phyloP scores from a whole-genome alignment of 2,329 filamentous ascomycete species.

The Cladophialophora carrionii region DNA sequence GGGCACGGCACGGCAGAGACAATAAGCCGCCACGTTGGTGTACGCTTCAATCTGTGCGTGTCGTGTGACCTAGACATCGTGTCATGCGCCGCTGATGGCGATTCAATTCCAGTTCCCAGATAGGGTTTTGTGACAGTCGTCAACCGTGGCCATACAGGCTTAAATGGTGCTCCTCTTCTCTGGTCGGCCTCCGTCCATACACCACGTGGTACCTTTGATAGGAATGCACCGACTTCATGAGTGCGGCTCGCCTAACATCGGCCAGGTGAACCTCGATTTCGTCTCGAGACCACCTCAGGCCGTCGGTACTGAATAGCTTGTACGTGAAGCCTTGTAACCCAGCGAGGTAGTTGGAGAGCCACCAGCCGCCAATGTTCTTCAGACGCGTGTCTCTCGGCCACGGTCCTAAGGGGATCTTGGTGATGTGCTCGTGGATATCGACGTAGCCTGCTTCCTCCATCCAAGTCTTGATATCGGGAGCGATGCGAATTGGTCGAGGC shows the following conservation, averaged over 20 bases:
- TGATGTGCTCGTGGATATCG: conserved; percentile 58
- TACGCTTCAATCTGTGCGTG: neutral
- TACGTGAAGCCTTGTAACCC: conserved; percentile 51
- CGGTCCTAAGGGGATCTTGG: conserved; percentile 57
- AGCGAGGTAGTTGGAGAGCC: conserved; percentile 52
- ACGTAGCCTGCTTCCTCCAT: conserved; percentile 62
- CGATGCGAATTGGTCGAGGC: conserved; percentile 55
- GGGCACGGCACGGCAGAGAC: neutral
- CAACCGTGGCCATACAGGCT: conserved; percentile 19
- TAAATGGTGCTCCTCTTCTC: conserved; percentile 33
- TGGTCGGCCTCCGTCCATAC: conserved; percentile 40
- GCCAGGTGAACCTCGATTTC: conserved; percentile 54
- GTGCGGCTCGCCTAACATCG: conserved; percentile 49
- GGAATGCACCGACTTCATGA: conserved; percentile 47
- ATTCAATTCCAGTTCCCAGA: neutral
- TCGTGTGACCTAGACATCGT: neutral
- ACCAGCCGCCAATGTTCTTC: conserved; percentile 56
- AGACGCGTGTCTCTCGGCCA: conserved; percentile 56
- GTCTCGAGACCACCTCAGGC: conserved; percentile 50
- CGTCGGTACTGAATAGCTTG: conserved; percentile 45
- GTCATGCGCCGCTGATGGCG: neutral
- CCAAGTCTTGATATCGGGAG: conserved; percentile 57
- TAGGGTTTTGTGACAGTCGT: neutral
- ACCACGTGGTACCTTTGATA: conserved; percentile 49
- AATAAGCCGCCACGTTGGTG: neutral